phyloP scores from a whole-genome alignment of 2,329 filamentous ascomycete species.

The Claviceps sp. region DNA sequence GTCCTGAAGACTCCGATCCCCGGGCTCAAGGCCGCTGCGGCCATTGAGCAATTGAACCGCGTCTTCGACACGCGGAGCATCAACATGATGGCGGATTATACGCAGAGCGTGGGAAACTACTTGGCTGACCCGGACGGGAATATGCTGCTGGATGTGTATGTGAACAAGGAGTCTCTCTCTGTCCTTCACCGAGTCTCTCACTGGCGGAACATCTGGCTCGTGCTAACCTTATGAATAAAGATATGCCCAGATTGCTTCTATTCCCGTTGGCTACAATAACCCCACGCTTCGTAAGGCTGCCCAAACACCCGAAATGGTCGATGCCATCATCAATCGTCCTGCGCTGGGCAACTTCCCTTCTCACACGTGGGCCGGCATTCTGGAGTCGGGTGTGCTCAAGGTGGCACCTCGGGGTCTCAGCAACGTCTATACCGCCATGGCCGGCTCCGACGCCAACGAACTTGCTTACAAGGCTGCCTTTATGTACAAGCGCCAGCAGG shows the following conservation, averaged over 20 bases:
- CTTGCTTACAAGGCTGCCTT: conserved; percentile 91
- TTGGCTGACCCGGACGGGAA: conserved; percentile 62
- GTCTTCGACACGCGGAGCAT: conserved; percentile 78
- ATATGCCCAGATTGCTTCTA: conserved; percentile 86
- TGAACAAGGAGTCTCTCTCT: background rate
- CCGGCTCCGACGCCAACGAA: conserved; percentile 87
- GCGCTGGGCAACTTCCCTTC: conserved; percentile 86
- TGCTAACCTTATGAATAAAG: conserved; percentile 21
- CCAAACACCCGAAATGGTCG: conserved; percentile 64
- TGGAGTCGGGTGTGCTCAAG: conserved; percentile 67
- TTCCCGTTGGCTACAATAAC: conserved; percentile 89
- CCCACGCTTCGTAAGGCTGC: conserved; percentile 57
- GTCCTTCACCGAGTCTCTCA: too few species aligned
- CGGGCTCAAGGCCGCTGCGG: conserved; percentile 59
- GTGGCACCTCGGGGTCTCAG: conserved; percentile 72
- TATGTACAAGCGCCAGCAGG: conserved; percentile 74
- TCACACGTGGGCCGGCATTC: conserved; percentile 66
- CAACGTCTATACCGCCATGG: conserved; percentile 83
- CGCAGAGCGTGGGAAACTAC: conserved; percentile 68
- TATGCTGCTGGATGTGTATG: conserved; percentile 57
- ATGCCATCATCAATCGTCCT: conserved; percentile 73
- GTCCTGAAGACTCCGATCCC: conserved; percentile 51
- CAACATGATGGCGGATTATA: conserved; percentile 72
- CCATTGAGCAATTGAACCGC: conserved; percentile 55
- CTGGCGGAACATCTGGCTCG: too few species aligned